phyloP scores from a whole-genome alignment of 1,284 basidiomycete genomes.

The Austroboletus rostrupii region DNA sequence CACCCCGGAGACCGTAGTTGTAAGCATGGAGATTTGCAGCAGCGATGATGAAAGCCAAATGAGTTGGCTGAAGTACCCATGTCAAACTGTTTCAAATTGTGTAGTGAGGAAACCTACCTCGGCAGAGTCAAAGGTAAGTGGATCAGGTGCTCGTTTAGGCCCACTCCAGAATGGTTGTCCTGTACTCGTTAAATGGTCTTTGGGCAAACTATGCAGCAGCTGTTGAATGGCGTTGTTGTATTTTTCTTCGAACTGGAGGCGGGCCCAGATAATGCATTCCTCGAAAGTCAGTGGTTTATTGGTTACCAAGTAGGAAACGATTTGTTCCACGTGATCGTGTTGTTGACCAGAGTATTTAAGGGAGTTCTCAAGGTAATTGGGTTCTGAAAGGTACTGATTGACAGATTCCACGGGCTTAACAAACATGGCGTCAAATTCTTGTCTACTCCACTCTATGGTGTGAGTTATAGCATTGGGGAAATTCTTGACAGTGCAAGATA shows the following conservation, averaged over 20 bases:
- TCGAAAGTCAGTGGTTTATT: slow-evolving; percentile 94
- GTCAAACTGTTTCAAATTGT: slow-evolving; percentile 1
- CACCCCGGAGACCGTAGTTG: slow-evolving; percentile 96
- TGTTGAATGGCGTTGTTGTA: slow-evolving; percentile 95
- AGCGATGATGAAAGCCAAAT: slow-evolving; percentile 88
- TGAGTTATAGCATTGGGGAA: slow-evolving; percentile 99
- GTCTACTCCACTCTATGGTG: slow-evolving; percentile 99
- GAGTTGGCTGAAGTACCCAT: slow-evolving; percentile 58
- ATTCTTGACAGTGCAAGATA: slow-evolving; percentile 98
- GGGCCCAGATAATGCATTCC: slow-evolving; percentile 97
- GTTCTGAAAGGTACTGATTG: slow-evolving; percentile 95
- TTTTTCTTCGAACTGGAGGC: slow-evolving; percentile 92
- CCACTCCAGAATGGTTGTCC: slow-evolving; percentile 97
- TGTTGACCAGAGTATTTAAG: slow-evolving; percentile 89
- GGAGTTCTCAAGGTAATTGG: slow-evolving; percentile 91
- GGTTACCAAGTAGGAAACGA: slow-evolving; percentile 87
- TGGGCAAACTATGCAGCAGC: slow-evolving; percentile 90
- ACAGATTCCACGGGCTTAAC: slow-evolving; percentile 93
- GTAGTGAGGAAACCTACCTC: slow-evolving; percentile 58
- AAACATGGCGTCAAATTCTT: slow-evolving; percentile 91
- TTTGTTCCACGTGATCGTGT: slow-evolving; percentile 87
- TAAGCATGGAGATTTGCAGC: slow-evolving; percentile 96
- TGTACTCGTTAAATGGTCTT: slow-evolving; percentile 84
- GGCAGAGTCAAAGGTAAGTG: slow-evolving; percentile 81
- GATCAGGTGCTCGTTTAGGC: slow-evolving; percentile 96